Base-by-base conservation (phyloP, 306 rosid species). In the Cicer arietinum region DNA sequence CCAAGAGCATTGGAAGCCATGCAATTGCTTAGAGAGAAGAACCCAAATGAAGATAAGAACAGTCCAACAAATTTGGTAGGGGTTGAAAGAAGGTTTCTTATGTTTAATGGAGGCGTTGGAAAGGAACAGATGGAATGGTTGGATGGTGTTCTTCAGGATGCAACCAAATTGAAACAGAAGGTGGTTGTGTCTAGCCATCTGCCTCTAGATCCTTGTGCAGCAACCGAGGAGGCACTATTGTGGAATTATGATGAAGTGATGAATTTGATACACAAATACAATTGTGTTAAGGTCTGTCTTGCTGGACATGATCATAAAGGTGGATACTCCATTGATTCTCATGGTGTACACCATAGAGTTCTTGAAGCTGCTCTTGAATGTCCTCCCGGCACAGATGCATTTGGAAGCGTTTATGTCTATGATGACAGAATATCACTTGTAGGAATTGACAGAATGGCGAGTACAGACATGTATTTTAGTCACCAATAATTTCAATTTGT, bases 301-400 rank as follows among this genome's bases (percentile, higher is more conserved):
- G 87, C 90, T 7, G 97, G 98, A 17, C 98, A 94, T 48, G 84
- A 89, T 84, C 97, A 94, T 83, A 79, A 39, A 84, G 98, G 93
- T 12, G 98, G 98, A 14, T 82, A 85, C 80, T 72, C 86, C 0
- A 66, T 88, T 60, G 98, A 94, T 78, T 90, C 96, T 75, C 89
- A 86, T 41, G 98, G 98, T 72, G 79, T 94, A 17, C 91, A 90
- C 79, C 98, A 91, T 59, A 80, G 91, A 84, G 87, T 80, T 85
- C 86, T 94, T 59, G 98, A 94, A 89, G 97, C 96, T 7, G 94
- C 97, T 74, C 86, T 94, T 48, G 97, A 94, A 79, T 94, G 97
- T 67, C 97, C 97, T 71, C 97, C 98, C 0, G 97, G 91, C 25
- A 81, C 79, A 1, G 80, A 90, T 68, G 89, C 97, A 6, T 94